Base-by-base conservation (phyloP, 257 asterid species). In the Coffea canephora region DNA sequence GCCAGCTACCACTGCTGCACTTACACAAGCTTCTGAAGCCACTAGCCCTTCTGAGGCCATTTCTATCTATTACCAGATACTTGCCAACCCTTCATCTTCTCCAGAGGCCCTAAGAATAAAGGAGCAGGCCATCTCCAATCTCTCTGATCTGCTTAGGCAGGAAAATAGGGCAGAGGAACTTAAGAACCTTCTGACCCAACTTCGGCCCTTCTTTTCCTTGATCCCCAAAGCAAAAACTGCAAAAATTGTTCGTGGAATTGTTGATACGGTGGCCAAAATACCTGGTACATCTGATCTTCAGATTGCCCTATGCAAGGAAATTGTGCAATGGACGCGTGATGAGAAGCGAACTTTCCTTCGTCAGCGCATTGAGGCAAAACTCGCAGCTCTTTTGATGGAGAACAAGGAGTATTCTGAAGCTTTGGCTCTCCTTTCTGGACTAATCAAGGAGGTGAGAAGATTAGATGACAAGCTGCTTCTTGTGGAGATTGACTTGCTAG, bases 291-390 rank as follows among this genome's bases (percentile, higher is more conserved):
- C 87, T 78, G 85, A 78, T 69, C 85, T 87, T 71, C 90, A 85
- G 87, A 84, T 87, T 49, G 72, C 87, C 59, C 84, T 87, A 66
- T 87, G 88, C 86, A 85, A 82, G 75, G 90, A 87, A 68, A 87
- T 85, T 61, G 90, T 87, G 74, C 84, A 80, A 52, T 87, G 90
- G 90, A 83, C 87, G 23, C 90, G 85, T 71, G 80, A 75, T 1
- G 90, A 87, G 85, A 87, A 82, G 81, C 87, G 87, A 78, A 87
- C 88, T 61, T 84, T 85, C 69, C 90, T 87, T 73, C 90, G 90
- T 61, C 90, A 87, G 79, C 80, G 88, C n/a, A 85, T 85, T 69
- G 90, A 87, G 81, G 87, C 88, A 18, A 82, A 77, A 69, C 88
- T 85, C 75, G 88, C 88, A 57, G 87, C 88, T 61, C 88, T 87